These are phyloP conservation scores for Clitopilus passeckerianus DNA, from an alignment of 768 basidiomycete genomes.

Conservation along the genomic window DNA sequence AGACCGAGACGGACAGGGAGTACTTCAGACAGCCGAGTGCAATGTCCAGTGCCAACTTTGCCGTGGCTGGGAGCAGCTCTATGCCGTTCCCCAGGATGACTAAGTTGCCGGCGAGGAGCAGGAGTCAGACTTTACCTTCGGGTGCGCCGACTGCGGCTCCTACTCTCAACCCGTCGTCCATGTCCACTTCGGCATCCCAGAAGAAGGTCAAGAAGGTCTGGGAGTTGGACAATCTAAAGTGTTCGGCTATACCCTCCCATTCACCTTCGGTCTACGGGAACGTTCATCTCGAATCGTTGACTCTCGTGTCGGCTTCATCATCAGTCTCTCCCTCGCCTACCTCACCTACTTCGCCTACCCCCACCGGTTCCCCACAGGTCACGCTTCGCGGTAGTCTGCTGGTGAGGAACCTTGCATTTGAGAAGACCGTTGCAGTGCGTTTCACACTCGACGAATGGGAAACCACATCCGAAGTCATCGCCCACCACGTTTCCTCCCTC, in stretches of 20 bases:
- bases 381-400: conserved; percentile 70
- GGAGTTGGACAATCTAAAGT: conserved; percentile 15
- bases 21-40: not conserved
- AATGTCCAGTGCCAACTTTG: not conserved
- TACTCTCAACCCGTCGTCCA: not conserved
- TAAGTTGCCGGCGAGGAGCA: conserved; percentile 1
- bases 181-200: not conserved
- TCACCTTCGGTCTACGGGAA: conserved; percentile 18
- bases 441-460: conserved; percentile 96
- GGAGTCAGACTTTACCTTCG: conserved; percentile 10
- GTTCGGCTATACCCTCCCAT: conserved; percentile 21
- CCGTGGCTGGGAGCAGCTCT: not conserved
- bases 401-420: conserved; percentile 81
- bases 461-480: conserved; percentile 81
- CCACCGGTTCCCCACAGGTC: conserved; percentile 13
- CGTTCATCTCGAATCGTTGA: conserved; percentile 25
- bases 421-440: conserved; percentile 79
- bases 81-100: not conserved
- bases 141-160: not conserved
- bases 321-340: conserved; percentile 12
- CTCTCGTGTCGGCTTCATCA: conserved; percentile 7
- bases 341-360: not conserved
- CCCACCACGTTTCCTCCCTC: conserved; percentile 40
- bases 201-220: conserved; percentile 7
- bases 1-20: conserved; percentile 35